Conservation (phyloP, 2,329 filamentous ascomycete genomes). For the Epichloe scottii region DNA sequence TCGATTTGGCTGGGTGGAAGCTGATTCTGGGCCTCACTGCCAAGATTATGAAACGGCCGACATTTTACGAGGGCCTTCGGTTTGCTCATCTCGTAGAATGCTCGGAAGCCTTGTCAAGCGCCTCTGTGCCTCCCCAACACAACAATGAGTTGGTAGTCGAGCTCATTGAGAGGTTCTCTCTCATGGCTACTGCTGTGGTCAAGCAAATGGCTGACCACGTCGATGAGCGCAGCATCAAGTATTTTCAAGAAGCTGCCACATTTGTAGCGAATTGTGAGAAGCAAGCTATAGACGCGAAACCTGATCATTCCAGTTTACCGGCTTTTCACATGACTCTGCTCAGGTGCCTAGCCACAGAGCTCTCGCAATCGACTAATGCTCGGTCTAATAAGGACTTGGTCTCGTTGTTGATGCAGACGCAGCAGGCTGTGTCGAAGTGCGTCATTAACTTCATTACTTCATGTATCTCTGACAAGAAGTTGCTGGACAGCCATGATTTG, state of each 20-base stretch:
- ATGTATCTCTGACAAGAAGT: constrained; percentile 19
- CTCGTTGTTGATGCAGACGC: constrained; percentile 14
- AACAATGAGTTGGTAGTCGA: constrained; percentile 18
- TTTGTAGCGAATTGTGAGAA: constrained; percentile 16
- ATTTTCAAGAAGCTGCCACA: constrained; percentile 19
- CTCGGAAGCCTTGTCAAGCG: constrained; percentile 19
- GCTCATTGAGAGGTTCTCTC: constrained; percentile 20
- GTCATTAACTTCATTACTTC: constrained; percentile 15
- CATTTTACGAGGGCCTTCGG: constrained; percentile 35
- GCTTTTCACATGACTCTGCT: constrained; percentile 24
- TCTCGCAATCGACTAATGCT: constrained; percentile 16
- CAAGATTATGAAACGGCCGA: constrained; percentile 38
- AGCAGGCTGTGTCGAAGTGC: constrained; percentile 15
- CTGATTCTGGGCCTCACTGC: constrained; percentile 31
- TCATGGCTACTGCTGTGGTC: constrained; percentile 20
- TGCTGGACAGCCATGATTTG: constrained; percentile 13
- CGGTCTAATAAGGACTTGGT: constrained; percentile 13
- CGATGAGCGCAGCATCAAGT: constrained; percentile 29
- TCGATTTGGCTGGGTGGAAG: constrained; percentile 21
- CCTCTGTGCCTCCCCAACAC: constrained; percentile 12
- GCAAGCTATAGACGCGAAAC: background rate
- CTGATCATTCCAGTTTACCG: constrained; percentile 8
- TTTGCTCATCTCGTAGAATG: constrained; percentile 25
- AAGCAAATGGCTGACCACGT: constrained; percentile 32
- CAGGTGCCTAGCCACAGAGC: constrained; percentile 20